Conservation (phyloP, 2,329 filamentous ascomycete species). For the Botrytis fragariae region DNA sequence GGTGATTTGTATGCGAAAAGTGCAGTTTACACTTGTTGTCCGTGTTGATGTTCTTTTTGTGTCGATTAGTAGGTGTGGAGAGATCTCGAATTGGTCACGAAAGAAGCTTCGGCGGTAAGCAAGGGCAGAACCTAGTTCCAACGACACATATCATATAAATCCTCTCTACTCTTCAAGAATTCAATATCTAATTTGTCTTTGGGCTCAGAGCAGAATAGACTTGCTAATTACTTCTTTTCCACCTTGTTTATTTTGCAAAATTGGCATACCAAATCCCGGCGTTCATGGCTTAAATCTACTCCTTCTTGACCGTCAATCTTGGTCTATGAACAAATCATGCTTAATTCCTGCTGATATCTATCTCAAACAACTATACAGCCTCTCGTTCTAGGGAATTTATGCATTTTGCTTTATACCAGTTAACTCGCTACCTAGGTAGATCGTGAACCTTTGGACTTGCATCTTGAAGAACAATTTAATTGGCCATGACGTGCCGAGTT, state of each 20-base stretch:
- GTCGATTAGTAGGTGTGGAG: not conserved
- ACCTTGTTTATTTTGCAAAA: not conserved
- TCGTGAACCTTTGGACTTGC: not conserved
- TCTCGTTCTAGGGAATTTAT: not conserved
- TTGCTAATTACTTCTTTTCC: not conserved
- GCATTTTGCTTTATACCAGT: not conserved
- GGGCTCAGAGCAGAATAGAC: rapidly evolving
- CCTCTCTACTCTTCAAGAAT: not conserved
- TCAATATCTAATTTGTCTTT: not conserved
- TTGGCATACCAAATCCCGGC: not conserved
- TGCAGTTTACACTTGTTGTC: not conserved
- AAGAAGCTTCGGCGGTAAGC: not conserved
- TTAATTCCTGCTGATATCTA: not conserved
- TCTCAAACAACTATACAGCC: rapidly evolving
- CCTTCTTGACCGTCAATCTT: not conserved
- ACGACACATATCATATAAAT: not conserved
- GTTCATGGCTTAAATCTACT: not conserved
- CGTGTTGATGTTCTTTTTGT: not conserved
- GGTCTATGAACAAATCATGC: not conserved
- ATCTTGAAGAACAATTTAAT: not conserved
- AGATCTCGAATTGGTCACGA: not conserved
- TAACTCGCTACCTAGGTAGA: not conserved
- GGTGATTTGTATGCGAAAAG: not conserved
- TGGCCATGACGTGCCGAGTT: not conserved
- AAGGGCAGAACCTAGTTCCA: not conserved